Conservation (phyloP, 495 filamentous ascomycete species). For the Aspergillus bertholletiae region DNA sequence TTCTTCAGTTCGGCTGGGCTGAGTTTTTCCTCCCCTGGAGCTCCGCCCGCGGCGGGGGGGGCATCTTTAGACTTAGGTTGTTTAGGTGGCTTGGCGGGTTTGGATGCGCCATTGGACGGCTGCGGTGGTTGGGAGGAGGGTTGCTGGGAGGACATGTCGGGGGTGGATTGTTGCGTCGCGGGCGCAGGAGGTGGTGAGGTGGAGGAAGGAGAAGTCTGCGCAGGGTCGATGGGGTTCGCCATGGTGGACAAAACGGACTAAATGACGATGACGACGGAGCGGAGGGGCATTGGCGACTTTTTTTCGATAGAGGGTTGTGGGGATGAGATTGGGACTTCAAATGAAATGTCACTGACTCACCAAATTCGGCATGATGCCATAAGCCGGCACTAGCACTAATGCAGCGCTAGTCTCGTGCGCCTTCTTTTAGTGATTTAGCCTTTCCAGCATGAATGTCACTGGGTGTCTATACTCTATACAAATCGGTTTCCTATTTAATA, state of each 20-base stretch:
- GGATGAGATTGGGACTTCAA: constrained; percentile 23
- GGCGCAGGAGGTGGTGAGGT: constrained; percentile 11
- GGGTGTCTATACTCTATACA: too few relatives aligned
- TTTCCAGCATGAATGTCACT: background rate
- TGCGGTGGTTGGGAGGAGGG: constrained; percentile 16
- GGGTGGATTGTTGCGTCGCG: constrained; percentile 13
- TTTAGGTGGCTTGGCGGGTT: constrained; percentile 30
- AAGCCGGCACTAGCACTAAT: constrained; percentile 24
- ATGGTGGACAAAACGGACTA: constrained; percentile 19
- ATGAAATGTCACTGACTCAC: constrained; percentile 28
- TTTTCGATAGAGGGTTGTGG: constrained; percentile 21
- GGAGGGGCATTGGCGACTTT: constrained; percentile 28
- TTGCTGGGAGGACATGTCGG: constrained; percentile 20
- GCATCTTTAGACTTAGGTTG: constrained; percentile 27
- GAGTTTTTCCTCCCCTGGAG: constrained; percentile 43
- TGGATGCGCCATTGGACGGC: constrained; percentile 24
- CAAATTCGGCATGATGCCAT: constrained; percentile 38
- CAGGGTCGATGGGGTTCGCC: constrained; percentile 26
- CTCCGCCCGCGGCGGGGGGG: constrained; percentile 12
- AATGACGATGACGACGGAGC: constrained; percentile 15
- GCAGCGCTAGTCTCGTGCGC: constrained; percentile 32
- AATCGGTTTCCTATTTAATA: too few relatives aligned
- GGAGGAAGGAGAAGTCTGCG: constrained; percentile 14
- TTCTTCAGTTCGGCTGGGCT: constrained; percentile 71
- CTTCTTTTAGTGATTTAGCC: too few relatives aligned